A percentile compares a stretch with the other conserved stretches of the same genome.
These are phyloP conservation scores for Ustilago curta DNA, from an alignment of 1,284 basidiomycete species.

Conservation along the genomic window DNA sequence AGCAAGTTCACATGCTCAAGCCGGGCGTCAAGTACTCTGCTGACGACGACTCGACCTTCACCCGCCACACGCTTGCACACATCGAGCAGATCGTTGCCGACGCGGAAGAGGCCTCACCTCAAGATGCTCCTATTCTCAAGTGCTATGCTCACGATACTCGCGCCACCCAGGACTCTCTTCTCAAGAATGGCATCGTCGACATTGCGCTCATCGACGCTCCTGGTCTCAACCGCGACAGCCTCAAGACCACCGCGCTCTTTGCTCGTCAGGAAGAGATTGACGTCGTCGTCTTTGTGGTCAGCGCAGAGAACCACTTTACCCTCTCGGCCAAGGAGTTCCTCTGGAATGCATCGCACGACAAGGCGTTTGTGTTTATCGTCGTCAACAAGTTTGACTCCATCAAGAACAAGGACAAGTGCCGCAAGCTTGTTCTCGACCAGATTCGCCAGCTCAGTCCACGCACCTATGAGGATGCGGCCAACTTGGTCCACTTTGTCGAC, in stretches of 20 bases:
- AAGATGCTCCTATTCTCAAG: constrained; percentile 69
- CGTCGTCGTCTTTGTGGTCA: constrained; percentile 97
- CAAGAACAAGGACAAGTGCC: constrained; percentile 93
- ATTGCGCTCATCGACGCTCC: constrained; percentile 99
- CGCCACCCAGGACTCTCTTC: constrained; percentile 56
- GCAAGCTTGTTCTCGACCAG: constrained; percentile 89
- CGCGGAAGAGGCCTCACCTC: constrained; percentile 78
- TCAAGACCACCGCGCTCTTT: constrained; percentile 96
- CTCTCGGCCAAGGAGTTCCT: constrained; percentile 96
- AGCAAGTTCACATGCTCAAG: constrained; percentile 79
- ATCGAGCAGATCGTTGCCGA: constrained; percentile 81
- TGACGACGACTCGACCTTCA: constrained; percentile 81
- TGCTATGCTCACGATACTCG: constrained; percentile 67
- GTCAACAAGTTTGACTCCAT: constrained; percentile 99
- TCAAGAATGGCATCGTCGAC: constrained; percentile 93
- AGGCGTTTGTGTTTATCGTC: constrained; percentile 97
- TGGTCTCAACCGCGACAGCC: constrained; percentile 93
- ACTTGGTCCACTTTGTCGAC: constrained; percentile 98
- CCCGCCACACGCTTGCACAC: constrained; percentile 77
- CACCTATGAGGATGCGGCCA: constrained; percentile 89
- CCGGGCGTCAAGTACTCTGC: constrained; percentile 79
- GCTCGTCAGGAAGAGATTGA: constrained; percentile 98
- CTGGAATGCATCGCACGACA: constrained; percentile 91
- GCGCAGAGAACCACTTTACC: constrained; percentile 98
- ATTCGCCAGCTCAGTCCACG: constrained; percentile 90